phyloP scores from a whole-genome alignment of 495 filamentous ascomycete genomes.

The Penicillium longicatenatum region DNA sequence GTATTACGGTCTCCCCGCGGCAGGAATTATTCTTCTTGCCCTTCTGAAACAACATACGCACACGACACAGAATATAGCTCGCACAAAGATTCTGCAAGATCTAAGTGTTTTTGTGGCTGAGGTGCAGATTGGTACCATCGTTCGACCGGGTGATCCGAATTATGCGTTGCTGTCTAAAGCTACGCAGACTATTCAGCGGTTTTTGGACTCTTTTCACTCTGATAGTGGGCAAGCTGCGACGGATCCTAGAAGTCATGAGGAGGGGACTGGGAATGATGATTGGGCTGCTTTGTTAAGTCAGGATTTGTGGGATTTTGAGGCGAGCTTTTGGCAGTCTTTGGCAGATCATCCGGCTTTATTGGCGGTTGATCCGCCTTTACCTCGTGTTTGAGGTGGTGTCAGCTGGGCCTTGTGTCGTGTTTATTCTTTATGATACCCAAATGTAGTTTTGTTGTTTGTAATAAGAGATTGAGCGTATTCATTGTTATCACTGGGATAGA shows the following conservation, averaged over 20 bases:
- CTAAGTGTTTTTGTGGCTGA: conserved; percentile 44
- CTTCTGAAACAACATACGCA: conserved; percentile 31
- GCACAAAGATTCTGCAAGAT: conserved; percentile 34
- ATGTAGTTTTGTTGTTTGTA: neutral
- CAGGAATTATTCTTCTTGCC: conserved; percentile 41
- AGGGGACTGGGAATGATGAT: conserved; percentile 21
- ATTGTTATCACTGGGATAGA: neutral
- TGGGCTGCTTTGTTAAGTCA: conserved; percentile 33
- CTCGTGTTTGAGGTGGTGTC: conserved; percentile 14
- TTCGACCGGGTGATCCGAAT: conserved; percentile 37
- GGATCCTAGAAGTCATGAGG: conserved; percentile 13
- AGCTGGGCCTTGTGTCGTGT: neutral
- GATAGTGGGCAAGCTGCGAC: conserved; percentile 12
- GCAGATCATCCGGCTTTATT: conserved; percentile 36
- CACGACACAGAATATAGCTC: conserved; percentile 13
- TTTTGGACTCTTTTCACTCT: conserved; percentile 33
- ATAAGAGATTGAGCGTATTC: neutral
- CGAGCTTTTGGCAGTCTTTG: conserved; percentile 35
- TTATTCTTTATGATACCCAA: neutral
- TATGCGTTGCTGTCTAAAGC: conserved; percentile 35
- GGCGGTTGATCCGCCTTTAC: conserved; percentile 27
- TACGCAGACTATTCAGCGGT: conserved; percentile 34
- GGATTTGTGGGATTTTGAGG: conserved; percentile 37
- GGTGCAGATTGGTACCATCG: conserved; percentile 37
- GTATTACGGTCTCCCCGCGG: conserved; percentile 44